Conservation (phyloP, 164 flowering plant species). For the Kingdonia uniflora region DNA sequence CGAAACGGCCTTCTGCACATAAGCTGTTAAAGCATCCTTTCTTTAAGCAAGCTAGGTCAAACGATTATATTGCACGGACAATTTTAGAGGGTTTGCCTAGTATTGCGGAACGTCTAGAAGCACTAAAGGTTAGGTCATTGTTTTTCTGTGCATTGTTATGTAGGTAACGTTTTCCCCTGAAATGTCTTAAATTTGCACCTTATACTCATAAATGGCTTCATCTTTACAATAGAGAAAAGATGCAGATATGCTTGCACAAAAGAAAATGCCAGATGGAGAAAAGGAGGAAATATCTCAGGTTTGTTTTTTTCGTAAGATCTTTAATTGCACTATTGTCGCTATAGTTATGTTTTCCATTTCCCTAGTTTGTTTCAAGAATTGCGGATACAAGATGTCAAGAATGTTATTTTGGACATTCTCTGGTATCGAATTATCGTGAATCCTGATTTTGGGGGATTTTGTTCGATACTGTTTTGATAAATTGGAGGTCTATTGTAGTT, state of each 20-base stretch:
- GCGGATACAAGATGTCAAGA: too few species aligned
- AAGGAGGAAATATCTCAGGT: conserved; percentile 96
- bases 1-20: conserved; percentile 81
- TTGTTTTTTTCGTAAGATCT: conserved; percentile 1
- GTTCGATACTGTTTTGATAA: too few species aligned
- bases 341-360: too few species aligned
- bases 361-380: too few species aligned
- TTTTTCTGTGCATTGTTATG: too few species aligned
- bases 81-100: conserved; percentile 82
- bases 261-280: conserved; percentile 84
- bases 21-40: conserved; percentile 78
- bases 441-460: too few species aligned
- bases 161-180: too few species aligned
- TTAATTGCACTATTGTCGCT: neutral
- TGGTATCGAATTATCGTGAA: too few species aligned
- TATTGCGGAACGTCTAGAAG: conserved; percentile 75
- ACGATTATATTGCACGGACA: conserved; percentile 63
- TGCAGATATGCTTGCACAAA: conserved; percentile 85
- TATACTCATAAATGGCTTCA: neutral
- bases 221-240: conserved; percentile 53
- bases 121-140: conserved; percentile 65
- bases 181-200: too few species aligned
- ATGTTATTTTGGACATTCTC: too few species aligned
- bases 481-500: too few species aligned
- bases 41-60: conserved; percentile 85